A percentile compares a stretch with the other conserved stretches of the same genome.
phyloP scores from a whole-genome alignment of 1,139 yeast genomes.

The Wickerhamomyces sp. region DNA sequence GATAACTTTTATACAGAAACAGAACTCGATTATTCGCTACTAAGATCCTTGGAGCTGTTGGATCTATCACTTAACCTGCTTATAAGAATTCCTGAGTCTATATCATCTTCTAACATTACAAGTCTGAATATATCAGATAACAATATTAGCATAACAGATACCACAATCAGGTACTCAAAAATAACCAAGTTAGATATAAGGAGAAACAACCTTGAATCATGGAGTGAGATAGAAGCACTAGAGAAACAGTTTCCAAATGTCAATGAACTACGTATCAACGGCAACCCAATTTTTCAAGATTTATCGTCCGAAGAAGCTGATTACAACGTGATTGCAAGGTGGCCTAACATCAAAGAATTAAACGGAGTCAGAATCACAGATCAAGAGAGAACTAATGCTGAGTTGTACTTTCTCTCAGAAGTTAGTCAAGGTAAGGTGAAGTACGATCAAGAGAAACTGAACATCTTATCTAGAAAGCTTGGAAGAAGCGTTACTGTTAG shows the following conservation, averaged over 20 bases:
- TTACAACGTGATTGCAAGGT: constrained; percentile 45
- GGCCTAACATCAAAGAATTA: constrained; percentile 34
- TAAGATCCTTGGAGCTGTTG: constrained; percentile 23
- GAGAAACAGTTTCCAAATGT: constrained; percentile 34
- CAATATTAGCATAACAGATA: constrained; percentile 8
- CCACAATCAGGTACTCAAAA: not conserved
- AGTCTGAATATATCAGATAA: constrained; percentile 22
- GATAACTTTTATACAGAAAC: constrained; percentile 31
- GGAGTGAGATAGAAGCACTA: constrained; percentile 46
- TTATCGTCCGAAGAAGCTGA: constrained; percentile 33
- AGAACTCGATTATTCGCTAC: not conserved
- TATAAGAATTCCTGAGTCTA: constrained; percentile 10
- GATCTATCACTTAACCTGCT: constrained; percentile 45
- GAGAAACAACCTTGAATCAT: constrained; percentile 37
- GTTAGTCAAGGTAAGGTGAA: constrained; percentile 25
- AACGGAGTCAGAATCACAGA: constrained; percentile 50
- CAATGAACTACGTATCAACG: constrained; percentile 40
- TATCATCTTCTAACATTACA: constrained; percentile 6
- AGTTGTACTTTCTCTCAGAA: constrained; percentile 56
- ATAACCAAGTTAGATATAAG: constrained; percentile 39
- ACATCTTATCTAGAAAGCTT: constrained; percentile 15
- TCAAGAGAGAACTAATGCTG: constrained; percentile 57
- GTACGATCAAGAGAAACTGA: constrained; percentile 5
- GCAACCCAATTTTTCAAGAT: constrained; percentile 43
- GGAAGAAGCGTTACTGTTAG: constrained; percentile 2